Evolutionary conservation across 164 flowering plant species (phyloP).

Genomic region (Echeveria elegans): DNA sequence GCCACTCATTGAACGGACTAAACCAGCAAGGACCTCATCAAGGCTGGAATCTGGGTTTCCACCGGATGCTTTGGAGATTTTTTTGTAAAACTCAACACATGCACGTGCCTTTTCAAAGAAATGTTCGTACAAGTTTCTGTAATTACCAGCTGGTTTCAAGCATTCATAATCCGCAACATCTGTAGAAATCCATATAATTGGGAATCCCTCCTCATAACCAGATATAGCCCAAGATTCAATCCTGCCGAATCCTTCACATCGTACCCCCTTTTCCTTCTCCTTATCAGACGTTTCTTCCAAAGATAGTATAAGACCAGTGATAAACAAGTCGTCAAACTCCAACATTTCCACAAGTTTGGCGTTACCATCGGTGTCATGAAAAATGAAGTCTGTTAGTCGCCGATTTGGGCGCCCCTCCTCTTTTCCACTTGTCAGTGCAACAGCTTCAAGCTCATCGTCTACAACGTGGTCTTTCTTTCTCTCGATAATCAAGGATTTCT

Average conservation of each 20-base stretch:
- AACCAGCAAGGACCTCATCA: conserved; percentile 75
- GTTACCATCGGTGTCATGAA: conserved; percentile 50
- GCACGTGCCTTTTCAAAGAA: conserved; percentile 72
- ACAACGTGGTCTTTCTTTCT: conserved; percentile 31
- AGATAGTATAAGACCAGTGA: conserved; percentile 59
- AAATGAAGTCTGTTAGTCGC: conserved; percentile 56
- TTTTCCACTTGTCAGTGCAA: conserved; percentile 40
- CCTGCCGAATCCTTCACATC: conserved; percentile 86
- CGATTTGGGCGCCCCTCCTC: conserved; percentile 51
- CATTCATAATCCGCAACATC: conserved; percentile 78
- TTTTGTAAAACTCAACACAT: conserved; percentile 64
- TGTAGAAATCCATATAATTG: conserved; percentile 75
- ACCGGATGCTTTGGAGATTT: conserved; percentile 47
- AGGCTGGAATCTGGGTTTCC: conserved; percentile 52
- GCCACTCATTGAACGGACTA: conserved; percentile 61
- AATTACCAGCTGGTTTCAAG: conserved; percentile 48
- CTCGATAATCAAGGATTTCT: conserved; percentile 32
- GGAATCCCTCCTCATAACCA: conserved; percentile 87
- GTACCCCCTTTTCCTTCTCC: conserved; percentile 44
- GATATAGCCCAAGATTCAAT: conserved; percentile 79
- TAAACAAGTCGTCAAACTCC: conserved; percentile 55
- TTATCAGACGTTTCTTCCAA: conserved; percentile 37
- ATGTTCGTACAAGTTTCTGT: conserved; percentile 47
- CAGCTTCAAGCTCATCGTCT: conserved; percentile 57
- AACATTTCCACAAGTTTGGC: conserved; percentile 63